phyloP scores from a whole-genome alignment of 352 stramenopile species.

The Phytophthora tubulina region DNA sequence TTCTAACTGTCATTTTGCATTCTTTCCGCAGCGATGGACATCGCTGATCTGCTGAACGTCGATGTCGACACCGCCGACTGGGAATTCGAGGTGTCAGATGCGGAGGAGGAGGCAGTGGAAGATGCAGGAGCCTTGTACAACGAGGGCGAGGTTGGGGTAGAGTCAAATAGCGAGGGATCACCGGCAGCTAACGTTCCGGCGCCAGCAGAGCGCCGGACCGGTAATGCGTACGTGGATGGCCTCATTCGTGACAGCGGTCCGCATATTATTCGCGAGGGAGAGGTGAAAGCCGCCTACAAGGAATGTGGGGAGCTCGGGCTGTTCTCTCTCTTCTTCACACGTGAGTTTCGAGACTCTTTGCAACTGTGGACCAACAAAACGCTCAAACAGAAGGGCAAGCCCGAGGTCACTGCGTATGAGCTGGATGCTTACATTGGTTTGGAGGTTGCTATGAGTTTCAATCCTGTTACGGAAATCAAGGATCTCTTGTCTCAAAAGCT shows the following conservation, averaged over 20 bases:
- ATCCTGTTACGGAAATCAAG: constrained; percentile 20
- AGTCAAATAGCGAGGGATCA: not conserved
- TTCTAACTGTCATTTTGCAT: not conserved
- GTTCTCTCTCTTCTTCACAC: constrained; percentile 17
- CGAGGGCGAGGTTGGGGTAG: not conserved
- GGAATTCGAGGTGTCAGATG: constrained; percentile 1
- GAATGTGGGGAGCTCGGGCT: constrained; percentile 11
- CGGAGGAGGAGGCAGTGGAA: not conserved
- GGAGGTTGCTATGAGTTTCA: constrained; percentile 16
- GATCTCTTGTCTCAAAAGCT: constrained; percentile 24
- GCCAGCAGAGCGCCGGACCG: not conserved
- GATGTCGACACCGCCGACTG: not conserved
- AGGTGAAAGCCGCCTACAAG: constrained; percentile 11
- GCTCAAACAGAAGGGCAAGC: constrained; percentile 10
- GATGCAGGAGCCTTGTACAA: too few species aligned
- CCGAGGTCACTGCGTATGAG: constrained; percentile 1
- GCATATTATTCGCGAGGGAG: constrained; percentile 12
- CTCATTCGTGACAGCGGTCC: constrained; percentile 8
- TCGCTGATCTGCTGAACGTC: constrained; percentile 2
- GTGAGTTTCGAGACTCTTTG: constrained; percentile 5
- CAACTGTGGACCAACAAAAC: constrained; percentile 15
- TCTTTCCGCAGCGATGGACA: constrained; percentile 11
- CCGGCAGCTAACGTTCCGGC: not conserved
- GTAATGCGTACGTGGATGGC: constrained; percentile 5
- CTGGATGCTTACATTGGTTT: constrained; percentile 24